Percentiles rank a stretch among this genome's conserved stretches.
Evolutionary conservation across 2,329 filamentous ascomycete genomes (phyloP).

Genomic region (Epichloe typhina): DNA sequence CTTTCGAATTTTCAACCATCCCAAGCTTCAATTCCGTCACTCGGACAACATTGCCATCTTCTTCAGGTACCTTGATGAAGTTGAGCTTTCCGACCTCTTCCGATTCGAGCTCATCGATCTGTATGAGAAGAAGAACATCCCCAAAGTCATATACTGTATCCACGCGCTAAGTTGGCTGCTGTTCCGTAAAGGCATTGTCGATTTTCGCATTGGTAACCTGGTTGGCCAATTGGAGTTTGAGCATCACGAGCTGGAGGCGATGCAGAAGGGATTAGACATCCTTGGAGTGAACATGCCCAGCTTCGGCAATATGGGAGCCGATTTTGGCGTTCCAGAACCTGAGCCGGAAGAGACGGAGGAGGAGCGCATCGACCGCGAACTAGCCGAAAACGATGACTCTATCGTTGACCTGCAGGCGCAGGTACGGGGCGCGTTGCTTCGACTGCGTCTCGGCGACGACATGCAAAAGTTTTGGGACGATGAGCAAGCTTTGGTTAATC

Average conservation of each 20-base stretch:
- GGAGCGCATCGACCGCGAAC: constrained; percentile 69
- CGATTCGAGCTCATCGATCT: constrained; percentile 94
- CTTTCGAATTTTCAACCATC: constrained; percentile 72
- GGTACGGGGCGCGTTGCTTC: constrained; percentile 64
- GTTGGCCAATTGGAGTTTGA: constrained; percentile 96
- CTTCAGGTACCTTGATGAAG: constrained; percentile 83
- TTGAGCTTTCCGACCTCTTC: constrained; percentile 88
- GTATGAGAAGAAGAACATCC: constrained; percentile 99
- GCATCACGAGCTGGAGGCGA: constrained; percentile 91
- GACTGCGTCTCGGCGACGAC: constrained; percentile 61
- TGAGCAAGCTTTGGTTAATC: constrained; percentile 63
- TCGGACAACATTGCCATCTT: constrained; percentile 97
- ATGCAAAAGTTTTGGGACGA: constrained; percentile 88
- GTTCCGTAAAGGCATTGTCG: constrained; percentile 85
- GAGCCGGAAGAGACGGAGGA: constrained; percentile 82
- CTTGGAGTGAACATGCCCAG: constrained; percentile 92
- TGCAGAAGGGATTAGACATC: constrained; percentile 93
- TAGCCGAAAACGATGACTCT: constrained; percentile 59
- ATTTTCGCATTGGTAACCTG: constrained; percentile 91
- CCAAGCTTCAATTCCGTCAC: constrained; percentile 82
- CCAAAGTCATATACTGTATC: constrained; percentile 98
- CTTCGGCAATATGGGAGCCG: constrained; percentile 93
- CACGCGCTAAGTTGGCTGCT: constrained; percentile 96
- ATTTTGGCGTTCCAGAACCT: constrained; percentile 70
- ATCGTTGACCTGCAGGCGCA: constrained; percentile 80